phyloP scores from a whole-genome alignment of 495 filamentous ascomycete genomes.

The Recurvomyces mirabilis region DNA sequence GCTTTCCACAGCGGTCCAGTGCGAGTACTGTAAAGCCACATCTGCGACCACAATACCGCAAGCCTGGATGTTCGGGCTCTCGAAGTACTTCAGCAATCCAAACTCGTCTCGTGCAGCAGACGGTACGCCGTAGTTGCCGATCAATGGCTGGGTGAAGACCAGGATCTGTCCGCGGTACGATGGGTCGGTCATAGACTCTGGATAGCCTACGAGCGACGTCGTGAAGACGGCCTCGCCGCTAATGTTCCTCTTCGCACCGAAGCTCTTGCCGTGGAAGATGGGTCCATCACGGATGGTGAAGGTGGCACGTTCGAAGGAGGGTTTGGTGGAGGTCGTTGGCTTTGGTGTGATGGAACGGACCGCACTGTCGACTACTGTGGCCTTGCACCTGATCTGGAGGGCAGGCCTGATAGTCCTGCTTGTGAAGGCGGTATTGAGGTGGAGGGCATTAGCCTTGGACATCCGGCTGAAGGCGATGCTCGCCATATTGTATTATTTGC shows the following conservation, averaged over 20 bases:
- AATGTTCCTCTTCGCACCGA: conserved; percentile 82
- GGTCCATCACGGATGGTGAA: conserved; percentile 92
- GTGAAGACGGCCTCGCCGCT: conserved; percentile 94
- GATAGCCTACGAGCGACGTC: conserved; percentile 86
- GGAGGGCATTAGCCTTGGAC: too few relatives aligned
- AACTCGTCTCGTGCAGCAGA: conserved; percentile 62
- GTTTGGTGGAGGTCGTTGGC: conserved; percentile 41
- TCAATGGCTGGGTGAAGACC: conserved; percentile 96
- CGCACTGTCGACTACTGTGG: conserved; percentile 57
- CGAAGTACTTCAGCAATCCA: conserved; percentile 82
- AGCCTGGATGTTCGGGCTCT: conserved; percentile 93
- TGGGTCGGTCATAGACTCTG: conserved; percentile 95
- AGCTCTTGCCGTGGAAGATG: conserved; percentile 86
- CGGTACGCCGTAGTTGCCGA: conserved; percentile 96
- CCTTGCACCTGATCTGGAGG: conserved; percentile 50
- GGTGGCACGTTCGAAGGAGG: conserved; percentile 65
- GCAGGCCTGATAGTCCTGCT: conserved; percentile 42
- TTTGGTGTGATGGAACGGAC: conserved; percentile 38
- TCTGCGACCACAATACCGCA: conserved; percentile 92
- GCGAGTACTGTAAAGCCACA: conserved; percentile 83
- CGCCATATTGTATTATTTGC: conserved; percentile 18
- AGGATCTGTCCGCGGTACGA: conserved; percentile 98
- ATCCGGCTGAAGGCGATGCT: too few relatives aligned
- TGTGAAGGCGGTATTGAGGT: conserved; percentile 38
- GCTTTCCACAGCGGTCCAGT: conserved; percentile 96